These are phyloP conservation scores for Aspergillus hancockii DNA, from an alignment of 495 filamentous ascomycete genomes.

Conservation along the genomic window DNA sequence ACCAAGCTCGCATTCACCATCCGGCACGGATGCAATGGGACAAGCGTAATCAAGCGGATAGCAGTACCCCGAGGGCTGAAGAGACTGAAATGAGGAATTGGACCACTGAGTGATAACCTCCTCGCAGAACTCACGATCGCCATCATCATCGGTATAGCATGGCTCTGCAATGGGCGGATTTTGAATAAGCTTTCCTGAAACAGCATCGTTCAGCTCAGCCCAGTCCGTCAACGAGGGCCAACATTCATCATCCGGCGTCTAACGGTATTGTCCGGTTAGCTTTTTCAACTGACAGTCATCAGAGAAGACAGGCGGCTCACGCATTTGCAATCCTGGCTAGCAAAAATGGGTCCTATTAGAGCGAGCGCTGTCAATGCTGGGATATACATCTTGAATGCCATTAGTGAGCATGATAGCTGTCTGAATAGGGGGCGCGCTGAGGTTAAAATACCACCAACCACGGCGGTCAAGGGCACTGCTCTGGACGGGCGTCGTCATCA, in stretches of 20 bases:
- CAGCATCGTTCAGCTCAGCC: slow-evolving; percentile 37
- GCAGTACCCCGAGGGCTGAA: slow-evolving; percentile 8
- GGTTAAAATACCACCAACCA: neutral
- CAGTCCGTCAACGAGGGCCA: slow-evolving; percentile 41
- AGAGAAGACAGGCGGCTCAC: neutral
- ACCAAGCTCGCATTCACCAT: slow-evolving; percentile 12
- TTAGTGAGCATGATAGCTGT: neutral
- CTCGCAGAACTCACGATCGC: slow-evolving; percentile 21
- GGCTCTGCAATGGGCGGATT: slow-evolving; percentile 50
- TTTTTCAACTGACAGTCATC: too few species aligned
- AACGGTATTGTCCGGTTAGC: neutral
- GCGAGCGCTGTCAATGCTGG: neutral
- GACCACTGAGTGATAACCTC: slow-evolving; percentile 21
- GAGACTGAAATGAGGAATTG: slow-evolving; percentile 18
- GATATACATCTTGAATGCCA: neutral
- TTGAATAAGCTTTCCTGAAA: slow-evolving; percentile 48
- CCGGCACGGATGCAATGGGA: slow-evolving; percentile 5
- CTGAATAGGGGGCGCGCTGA: neutral
- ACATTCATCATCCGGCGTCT: slow-evolving; percentile 28
- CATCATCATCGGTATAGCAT: slow-evolving; percentile 44
- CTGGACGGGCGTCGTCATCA: neutral
- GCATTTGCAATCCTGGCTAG: neutral
- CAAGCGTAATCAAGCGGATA: neutral
- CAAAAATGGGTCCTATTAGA: neutral
- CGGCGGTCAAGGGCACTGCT: neutral